Base-by-base conservation (phyloP, 257 asterid genomes). In the Primulina tabacum region DNA sequence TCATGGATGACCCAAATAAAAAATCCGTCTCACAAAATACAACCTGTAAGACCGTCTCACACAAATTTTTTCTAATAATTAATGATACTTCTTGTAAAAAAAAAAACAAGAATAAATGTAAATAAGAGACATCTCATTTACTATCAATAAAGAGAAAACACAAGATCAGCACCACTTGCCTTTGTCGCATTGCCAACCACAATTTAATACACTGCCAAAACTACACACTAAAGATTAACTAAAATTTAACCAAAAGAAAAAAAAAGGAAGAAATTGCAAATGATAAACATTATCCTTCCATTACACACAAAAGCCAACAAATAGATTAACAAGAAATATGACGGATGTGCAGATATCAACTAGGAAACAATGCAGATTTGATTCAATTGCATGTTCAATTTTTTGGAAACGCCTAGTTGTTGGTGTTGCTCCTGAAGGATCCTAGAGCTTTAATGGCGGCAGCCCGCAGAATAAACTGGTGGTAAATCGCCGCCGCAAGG, bases 361-460 rank as follows among this genome's bases (percentile, higher is more conserved):
- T 62, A 67, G 29, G 9, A 24, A 47, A 47, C 56, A 47, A 16
- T 20, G 58, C 35, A 32, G 56, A 56, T 26, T n/a, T 21, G 62
- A 76, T 76, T 66, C 72, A 64, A 69, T 65, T 59, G 47, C 47
- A 37, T 37, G 47, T 59, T 24, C 12, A 30, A 33, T 3, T 35
- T 9, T 32, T 33, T 12, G 60, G 56, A 30, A 24, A 69, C 20
- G 56, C 63, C 77, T 79, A 92, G 82, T 89, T 92, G 28, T 92
- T 81, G 3, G 96, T 87, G 72, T 86, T 88, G 92, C 96, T 92
- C 76, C 98, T 85, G 90, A 92, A 92, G 33, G 98, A 92, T 62
- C 96, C 98, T 87, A 92, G 71, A 14, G 98, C 98, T 81, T 89
- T 89, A 7, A 83, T 78, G 0, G 95, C 96, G 6, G 85, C 90